Conservation (phyloP, 164 flowering plant genomes). For the Macadamia tetraphylla region DNA sequence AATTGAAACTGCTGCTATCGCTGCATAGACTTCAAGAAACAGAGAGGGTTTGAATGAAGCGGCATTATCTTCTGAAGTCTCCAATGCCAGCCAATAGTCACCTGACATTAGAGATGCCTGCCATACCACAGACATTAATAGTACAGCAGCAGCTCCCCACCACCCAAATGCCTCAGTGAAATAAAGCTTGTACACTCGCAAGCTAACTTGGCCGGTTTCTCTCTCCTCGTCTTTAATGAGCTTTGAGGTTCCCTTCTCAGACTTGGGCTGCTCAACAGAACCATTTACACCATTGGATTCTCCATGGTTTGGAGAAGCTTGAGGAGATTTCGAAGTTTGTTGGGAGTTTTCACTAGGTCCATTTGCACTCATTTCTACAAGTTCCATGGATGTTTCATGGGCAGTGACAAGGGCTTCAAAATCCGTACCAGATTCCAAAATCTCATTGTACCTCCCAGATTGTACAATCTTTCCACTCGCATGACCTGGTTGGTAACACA, state of each 20-base stretch:
- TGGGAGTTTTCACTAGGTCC: slow-evolving; percentile 18
- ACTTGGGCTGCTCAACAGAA: slow-evolving; percentile 25
- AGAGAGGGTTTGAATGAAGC: slow-evolving; percentile 45
- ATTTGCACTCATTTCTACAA: slow-evolving; percentile 47
- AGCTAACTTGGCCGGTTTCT: slow-evolving; percentile 76
- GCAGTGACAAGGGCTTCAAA: slow-evolving; percentile 80
- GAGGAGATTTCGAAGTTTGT: slow-evolving; percentile 25
- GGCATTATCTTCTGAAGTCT: slow-evolving; percentile 62
- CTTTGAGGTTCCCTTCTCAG: slow-evolving; percentile 45
- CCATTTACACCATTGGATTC: slow-evolving; percentile 45
- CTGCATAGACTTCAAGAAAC: slow-evolving; percentile 58
- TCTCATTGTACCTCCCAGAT: slow-evolving; percentile 73
- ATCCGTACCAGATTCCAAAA: slow-evolving; percentile 58
- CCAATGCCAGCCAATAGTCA: slow-evolving; percentile 95
- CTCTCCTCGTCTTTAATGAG: slow-evolving; percentile 87
- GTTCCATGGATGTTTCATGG: slow-evolving; percentile 89
- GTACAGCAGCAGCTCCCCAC: slow-evolving; percentile 56
- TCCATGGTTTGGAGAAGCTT: slow-evolving; percentile 11
- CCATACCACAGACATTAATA: slow-evolving; percentile 56
- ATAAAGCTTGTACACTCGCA: slow-evolving; percentile 64
- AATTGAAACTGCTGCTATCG: slow-evolving; percentile 50
- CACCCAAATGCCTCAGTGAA: slow-evolving; percentile 93
- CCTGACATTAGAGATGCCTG: slow-evolving; percentile 65
- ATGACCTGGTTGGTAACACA: slow-evolving; percentile 57
- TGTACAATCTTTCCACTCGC: slow-evolving; percentile 90